A percentile compares a stretch with the other conserved stretches of the same genome.
These are phyloP conservation scores for Hansfordia pulvinata DNA, from an alignment of 2,329 filamentous ascomycete genomes.

Conservation along the genomic window DNA sequence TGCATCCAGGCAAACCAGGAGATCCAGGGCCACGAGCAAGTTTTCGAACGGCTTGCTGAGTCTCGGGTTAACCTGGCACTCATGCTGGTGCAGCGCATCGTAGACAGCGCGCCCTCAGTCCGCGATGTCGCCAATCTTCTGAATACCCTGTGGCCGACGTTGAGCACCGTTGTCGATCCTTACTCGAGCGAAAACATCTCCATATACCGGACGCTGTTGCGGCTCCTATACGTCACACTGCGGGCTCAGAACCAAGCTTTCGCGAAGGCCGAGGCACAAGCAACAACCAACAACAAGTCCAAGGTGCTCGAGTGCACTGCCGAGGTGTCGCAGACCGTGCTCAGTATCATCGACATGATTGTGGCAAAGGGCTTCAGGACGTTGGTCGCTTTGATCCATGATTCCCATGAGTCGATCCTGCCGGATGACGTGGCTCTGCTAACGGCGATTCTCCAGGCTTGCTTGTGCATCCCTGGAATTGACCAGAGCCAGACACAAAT, in stretches of 20 bases:
- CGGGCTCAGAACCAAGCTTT: conserved; percentile 42
- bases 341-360: conserved; percentile 69
- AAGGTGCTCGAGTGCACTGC: conserved; percentile 24
- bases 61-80: conserved; percentile 70
- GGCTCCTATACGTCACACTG: conserved; percentile 72
- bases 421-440: conserved; percentile 78
- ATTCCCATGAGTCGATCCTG: conserved; percentile 47
- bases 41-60: conserved; percentile 70
- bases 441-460: conserved; percentile 77
- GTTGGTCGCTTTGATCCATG: conserved; percentile 70
- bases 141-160: conserved; percentile 33
- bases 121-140: conserved; percentile 39
- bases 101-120: conserved; percentile 37
- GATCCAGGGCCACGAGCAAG: conserved; percentile 57
- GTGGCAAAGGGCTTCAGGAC: conserved; percentile 74
- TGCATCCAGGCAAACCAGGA: conserved; percentile 69
- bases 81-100: conserved; percentile 67
- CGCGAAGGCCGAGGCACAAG: conserved; percentile 7
- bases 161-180: conserved; percentile 39
- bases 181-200: conserved; percentile 37
- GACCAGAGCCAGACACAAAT: conserved; percentile 59
- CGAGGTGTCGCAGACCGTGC: conserved; percentile 43
- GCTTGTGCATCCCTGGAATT: conserved; percentile 64
- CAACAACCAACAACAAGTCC: conserved; percentile 14
- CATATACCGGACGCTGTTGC: conserved; percentile 75